phyloP scores from a whole-genome alignment of 1,139 yeast species.

The Kodamaea derodonti region DNA sequence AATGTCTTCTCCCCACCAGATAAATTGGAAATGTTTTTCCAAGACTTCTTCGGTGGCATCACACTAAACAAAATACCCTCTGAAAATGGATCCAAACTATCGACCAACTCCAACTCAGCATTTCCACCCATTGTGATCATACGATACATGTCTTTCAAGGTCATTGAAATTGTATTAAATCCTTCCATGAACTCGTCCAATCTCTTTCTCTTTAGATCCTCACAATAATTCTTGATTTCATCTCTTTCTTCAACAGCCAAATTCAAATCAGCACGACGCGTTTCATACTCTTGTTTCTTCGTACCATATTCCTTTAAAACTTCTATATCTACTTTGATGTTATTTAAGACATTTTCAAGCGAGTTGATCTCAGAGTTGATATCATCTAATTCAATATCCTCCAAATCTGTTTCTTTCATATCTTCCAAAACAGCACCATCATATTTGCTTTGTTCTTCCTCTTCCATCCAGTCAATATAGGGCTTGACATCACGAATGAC shows the following conservation, averaged over 20 bases:
- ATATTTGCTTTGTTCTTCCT: constrained; percentile 32
- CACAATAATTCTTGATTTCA: constrained; percentile 56
- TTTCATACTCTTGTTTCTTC: constrained; percentile 60
- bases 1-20: constrained; percentile 98
- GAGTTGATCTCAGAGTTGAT: constrained; percentile 52
- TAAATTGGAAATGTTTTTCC: constrained; percentile 91
- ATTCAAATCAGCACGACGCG: constrained; percentile 64
- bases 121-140: constrained; percentile 99
- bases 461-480: constrained; percentile 48
- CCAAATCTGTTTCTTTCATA: constrained; percentile 52
- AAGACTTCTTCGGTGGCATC: constrained; percentile 98
- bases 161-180: constrained; percentile 77
- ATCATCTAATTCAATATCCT: constrained; percentile 44
- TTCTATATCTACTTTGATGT: constrained; percentile 66
- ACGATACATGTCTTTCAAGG: constrained; percentile 94
- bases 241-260: constrained; percentile 67
- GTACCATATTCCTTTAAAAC: constrained; percentile 73
- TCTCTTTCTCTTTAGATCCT: constrained; percentile 68
- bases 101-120: constrained; percentile 94
- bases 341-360: constrained; percentile 55
- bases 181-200: constrained; percentile 93
- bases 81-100: constrained; percentile 94
- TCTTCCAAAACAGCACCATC: constrained; percentile 36
- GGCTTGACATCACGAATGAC: constrained; percentile 52
- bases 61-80: constrained; percentile 96